Conservation (phyloP, 352 stramenopile species). For the Globisporangium yorkense region DNA sequence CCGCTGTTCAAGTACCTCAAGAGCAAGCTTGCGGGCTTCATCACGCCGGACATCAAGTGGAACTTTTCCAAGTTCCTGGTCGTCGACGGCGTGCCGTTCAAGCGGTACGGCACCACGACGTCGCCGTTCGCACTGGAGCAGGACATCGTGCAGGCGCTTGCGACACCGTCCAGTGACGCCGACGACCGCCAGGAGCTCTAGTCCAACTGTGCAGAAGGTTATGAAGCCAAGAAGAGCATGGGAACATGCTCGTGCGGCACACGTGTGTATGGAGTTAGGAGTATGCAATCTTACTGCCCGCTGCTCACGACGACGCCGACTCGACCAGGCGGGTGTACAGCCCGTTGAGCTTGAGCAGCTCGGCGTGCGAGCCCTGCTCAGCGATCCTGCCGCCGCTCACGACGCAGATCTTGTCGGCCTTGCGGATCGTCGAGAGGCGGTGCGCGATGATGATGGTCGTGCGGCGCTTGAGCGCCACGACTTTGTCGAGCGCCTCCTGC, state of each 20-base stretch:
- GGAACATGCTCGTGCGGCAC: too few species aligned
- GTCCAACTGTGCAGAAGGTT: too few species aligned
- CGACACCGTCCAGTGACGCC: background rate
- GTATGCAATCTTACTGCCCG: too few species aligned
- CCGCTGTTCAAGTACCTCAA: constrained; percentile 92
- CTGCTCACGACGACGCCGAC: background rate
- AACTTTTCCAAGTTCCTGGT: constrained; percentile 89
- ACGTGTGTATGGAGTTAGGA: too few species aligned
- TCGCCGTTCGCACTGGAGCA: constrained; percentile 57
- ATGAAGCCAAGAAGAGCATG: background rate
- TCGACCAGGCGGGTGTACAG: constrained; percentile 10
- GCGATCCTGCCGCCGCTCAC: constrained; percentile 11
- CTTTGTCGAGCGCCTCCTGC: constrained; percentile 18
- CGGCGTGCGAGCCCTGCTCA: constrained; percentile 13
- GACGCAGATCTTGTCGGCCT: constrained; percentile 18
- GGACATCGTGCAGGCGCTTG: constrained; percentile 54
- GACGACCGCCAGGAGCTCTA: constrained; percentile 6
- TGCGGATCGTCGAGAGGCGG: constrained; percentile 17
- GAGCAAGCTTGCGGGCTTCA: constrained; percentile 42
- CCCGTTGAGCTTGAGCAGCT: constrained; percentile 7
- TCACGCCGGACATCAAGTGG: constrained; percentile 82
- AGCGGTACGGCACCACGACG: constrained; percentile 65
- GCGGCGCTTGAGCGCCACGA: constrained; percentile 18
- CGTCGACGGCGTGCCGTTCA: constrained; percentile 59
- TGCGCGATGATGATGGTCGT: constrained; percentile 40